Evolutionary conservation across 2,329 filamentous ascomycete species (phyloP).

Genomic region (Colletotrichum noveboracense): DNA sequence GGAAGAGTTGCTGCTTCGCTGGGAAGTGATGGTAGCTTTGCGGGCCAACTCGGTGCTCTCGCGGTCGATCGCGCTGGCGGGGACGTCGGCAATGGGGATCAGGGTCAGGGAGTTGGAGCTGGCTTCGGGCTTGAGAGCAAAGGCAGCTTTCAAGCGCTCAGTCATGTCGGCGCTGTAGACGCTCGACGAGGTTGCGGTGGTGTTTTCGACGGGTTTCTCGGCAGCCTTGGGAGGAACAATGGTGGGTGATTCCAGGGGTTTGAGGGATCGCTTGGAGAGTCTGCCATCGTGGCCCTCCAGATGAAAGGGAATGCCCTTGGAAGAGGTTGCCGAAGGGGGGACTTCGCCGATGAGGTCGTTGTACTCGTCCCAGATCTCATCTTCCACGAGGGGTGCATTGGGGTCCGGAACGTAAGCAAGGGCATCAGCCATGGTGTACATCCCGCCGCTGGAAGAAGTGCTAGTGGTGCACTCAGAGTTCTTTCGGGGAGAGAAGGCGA

Average conservation of each 20-base stretch:
- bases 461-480: slow-evolving; percentile 65
- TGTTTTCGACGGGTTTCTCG: background rate
- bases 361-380: slow-evolving; percentile 95
- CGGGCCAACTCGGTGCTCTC: slow-evolving; percentile 27
- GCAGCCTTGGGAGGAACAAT: slow-evolving; percentile 28
- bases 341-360: slow-evolving; percentile 82
- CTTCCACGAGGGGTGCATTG: slow-evolving; percentile 70
- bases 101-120: slow-evolving; percentile 51
- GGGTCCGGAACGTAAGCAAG: slow-evolving; percentile 70
- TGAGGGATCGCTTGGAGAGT: slow-evolving; percentile 37
- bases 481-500: slow-evolving; percentile 76
- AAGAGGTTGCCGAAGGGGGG: slow-evolving; percentile 60
- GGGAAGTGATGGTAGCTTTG: slow-evolving; percentile 22
- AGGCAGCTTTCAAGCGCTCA: slow-evolving; percentile 54
- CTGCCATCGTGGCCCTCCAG: slow-evolving; percentile 53
- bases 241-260: slow-evolving; percentile 54
- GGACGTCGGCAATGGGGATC: slow-evolving; percentile 47
- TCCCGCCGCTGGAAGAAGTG: slow-evolving; percentile 61
- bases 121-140: slow-evolving; percentile 36
- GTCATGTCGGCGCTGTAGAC: slow-evolving; percentile 61
- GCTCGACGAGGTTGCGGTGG: slow-evolving; percentile 49
- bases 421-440: slow-evolving; percentile 63
- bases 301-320: slow-evolving; percentile 60
- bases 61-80: slow-evolving; percentile 24
- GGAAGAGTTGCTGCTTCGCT: slow-evolving; percentile 35